Conservation (phyloP, 2,329 filamentous ascomycete species). For the Thielaviopsis cerberus region DNA sequence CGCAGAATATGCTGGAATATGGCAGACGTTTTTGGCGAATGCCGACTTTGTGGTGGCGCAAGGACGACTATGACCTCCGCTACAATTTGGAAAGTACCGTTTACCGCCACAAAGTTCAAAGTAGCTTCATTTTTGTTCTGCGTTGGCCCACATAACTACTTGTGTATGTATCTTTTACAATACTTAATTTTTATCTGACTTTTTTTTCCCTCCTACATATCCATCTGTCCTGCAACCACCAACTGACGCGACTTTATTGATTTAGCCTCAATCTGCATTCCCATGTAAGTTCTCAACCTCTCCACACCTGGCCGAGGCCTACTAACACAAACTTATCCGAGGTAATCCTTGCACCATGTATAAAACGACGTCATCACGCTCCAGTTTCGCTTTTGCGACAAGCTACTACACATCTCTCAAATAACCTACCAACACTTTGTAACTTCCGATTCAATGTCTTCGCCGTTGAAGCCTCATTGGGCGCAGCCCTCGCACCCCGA, state of each 20-base stretch:
- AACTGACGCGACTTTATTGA: neutral
- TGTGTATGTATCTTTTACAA: too few relatives aligned
- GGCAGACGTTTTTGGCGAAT: too few relatives aligned
- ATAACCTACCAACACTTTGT: neutral
- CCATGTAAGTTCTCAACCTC: neutral
- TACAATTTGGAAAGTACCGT: too few relatives aligned
- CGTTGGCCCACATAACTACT: neutral
- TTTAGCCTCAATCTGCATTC: neutral
- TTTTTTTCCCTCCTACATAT: neutral
- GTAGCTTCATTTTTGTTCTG: too few relatives aligned
- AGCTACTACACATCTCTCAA: neutral
- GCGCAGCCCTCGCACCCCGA: slow-evolving; percentile 39
- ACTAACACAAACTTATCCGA: neutral
- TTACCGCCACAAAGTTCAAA: too few relatives aligned
- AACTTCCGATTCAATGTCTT: slow-evolving; percentile 22
- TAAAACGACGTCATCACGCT: neutral
- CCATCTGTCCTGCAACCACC: neutral
- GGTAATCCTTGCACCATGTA: neutral
- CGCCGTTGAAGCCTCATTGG: slow-evolving; percentile 41
- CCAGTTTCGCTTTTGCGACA: neutral
- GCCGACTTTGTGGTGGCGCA: too few relatives aligned
- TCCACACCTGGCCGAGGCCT: neutral
- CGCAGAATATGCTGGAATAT: too few relatives aligned
- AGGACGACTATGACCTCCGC: too few relatives aligned
- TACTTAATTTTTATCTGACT: too few relatives aligned